phyloP scores from a whole-genome alignment of 306 rosid genomes.

The Trifolium fragiferum region DNA sequence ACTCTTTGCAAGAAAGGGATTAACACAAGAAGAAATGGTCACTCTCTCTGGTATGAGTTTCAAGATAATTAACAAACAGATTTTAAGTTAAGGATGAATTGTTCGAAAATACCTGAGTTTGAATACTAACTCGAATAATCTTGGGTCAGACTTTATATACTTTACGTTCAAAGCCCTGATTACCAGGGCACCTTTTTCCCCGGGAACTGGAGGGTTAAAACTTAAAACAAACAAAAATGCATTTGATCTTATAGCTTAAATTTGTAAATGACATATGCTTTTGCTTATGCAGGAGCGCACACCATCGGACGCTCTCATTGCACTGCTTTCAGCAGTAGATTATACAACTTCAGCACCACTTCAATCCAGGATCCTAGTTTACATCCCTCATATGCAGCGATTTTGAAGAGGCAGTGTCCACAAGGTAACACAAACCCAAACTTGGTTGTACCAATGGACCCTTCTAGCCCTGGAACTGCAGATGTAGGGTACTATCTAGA shows the following conservation, averaged over 20 bases:
- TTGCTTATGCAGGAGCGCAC: slow-evolving; percentile 63
- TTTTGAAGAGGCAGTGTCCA: slow-evolving; percentile 66
- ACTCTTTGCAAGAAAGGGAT: slow-evolving; percentile 61
- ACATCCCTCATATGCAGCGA: slow-evolving; percentile 53
- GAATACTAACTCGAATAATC: neutral
- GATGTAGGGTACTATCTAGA: slow-evolving; percentile 55
- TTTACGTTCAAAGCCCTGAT: neutral
- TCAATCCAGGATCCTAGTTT: slow-evolving; percentile 67
- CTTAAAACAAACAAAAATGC: neutral
- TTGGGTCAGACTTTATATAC: neutral
- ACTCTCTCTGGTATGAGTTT: slow-evolving; percentile 66
- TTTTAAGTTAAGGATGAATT: neutral
- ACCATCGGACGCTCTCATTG: slow-evolving; percentile 79
- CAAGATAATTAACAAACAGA: neutral
- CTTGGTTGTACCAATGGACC: slow-evolving; percentile 68
- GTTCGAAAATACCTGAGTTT: neutral
- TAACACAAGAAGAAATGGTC: slow-evolving; percentile 82
- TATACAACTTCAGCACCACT: slow-evolving; percentile 68
- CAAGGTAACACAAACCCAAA: slow-evolving; percentile 54
- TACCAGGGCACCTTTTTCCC: neutral
- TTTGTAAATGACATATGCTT: slow-evolving; percentile 2
- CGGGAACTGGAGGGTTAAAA: neutral
- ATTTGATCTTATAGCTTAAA: slow-evolving; percentile 5
- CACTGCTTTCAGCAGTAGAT: slow-evolving; percentile 56
- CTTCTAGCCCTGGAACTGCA: slow-evolving; percentile 51